These are phyloP conservation scores for Phytopythium cucurbitacearum DNA, from an alignment of 352 stramenopile genomes.

Conservation along the genomic window DNA sequence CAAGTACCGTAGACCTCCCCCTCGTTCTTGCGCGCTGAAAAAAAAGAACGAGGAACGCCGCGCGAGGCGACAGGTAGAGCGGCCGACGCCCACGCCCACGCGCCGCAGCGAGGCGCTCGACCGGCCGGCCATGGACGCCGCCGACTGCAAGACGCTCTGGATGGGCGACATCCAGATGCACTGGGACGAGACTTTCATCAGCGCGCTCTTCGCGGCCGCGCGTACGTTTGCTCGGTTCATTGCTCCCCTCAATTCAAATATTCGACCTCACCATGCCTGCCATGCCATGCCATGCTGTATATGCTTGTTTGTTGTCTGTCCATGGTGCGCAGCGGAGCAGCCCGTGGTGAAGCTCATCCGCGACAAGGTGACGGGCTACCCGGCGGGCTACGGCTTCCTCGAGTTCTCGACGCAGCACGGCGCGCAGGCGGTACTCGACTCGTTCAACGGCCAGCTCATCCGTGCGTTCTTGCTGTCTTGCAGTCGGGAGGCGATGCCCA, in stretches of 20 bases:
- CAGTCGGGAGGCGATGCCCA: no score
- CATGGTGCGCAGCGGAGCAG: slow-evolving; percentile 48
- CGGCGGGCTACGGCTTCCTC: slow-evolving; percentile 89
- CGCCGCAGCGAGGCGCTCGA: slow-evolving; percentile 6
- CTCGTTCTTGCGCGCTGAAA: no score
- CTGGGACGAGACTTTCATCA: slow-evolving; percentile 88
- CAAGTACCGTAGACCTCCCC: no score
- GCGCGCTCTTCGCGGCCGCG: slow-evolving; percentile 74
- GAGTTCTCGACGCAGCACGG: slow-evolving; percentile 84
- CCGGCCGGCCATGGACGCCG: slow-evolving; percentile 17
- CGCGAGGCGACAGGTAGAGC: background rate
- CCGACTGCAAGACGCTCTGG: slow-evolving; percentile 86
- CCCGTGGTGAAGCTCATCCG: slow-evolving; percentile 89
- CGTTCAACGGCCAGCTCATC: slow-evolving; percentile 85
- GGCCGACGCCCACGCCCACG: background rate
- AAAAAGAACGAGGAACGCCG: background rate
- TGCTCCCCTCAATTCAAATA: background rate
- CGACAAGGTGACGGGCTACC: slow-evolving; percentile 86
- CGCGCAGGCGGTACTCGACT: slow-evolving; percentile 82
- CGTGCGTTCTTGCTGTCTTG: slow-evolving; percentile 30
- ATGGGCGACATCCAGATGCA: slow-evolving; percentile 89
- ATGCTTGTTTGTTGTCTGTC: slow-evolving; percentile 2
- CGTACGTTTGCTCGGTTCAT: slow-evolving; percentile 26
- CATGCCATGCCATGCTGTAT: background rate
- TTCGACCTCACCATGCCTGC: background rate